Evolutionary conservation across 2,329 filamentous ascomycete genomes (phyloP), one percentile per base, ranked within the genome.

Genomic region (Lasiodiplodia theobromae): DNA sequence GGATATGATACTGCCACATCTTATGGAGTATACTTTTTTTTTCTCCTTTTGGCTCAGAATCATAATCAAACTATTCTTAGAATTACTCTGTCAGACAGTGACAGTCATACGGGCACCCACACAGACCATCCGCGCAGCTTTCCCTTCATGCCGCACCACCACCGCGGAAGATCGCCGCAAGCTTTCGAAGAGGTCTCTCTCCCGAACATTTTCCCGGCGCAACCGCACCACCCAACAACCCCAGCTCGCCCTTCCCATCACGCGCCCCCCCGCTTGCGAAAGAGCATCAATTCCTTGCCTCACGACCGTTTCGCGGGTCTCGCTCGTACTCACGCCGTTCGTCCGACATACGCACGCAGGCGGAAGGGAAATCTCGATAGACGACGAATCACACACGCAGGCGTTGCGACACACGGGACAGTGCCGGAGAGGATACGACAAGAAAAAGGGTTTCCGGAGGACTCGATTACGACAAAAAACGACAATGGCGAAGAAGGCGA

Each of bases 401-500:
- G 37, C 37, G 8, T 31, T 31, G 28, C 28, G 4, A 31, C 28
- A 31, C 28, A 31, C 28, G 28, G 25, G 25, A 25, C 25, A 25
- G 25, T 25, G 25, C 25, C 25, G 31, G 8, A 34, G 31, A 34
- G 52, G 23, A 14, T n/a, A 28, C 12, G n/a, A 47, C 18, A 16
- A 23, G 23, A 49, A 40, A 10, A 11, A 47, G 16, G 14, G 23
- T 16, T 12, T 8, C 4, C 18, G n/a, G 12, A 57, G n/a, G 10
- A 40, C 8, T 14, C 38, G 18, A 6, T 14, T n/a, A 28, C 12
- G n/a, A 47, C 23, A 16, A 23, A 16, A 23, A 40, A 10, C 66
- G 65, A 73, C 65, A 69, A 80, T 80, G 78, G 78, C 78, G 38
- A 75, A 74, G 67, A 77, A 77, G 73, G 77, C 75, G 67, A 71